Base-by-base conservation (phyloP, 495 filamentous ascomycete genomes). In the Glarea lozoyensis region DNA sequence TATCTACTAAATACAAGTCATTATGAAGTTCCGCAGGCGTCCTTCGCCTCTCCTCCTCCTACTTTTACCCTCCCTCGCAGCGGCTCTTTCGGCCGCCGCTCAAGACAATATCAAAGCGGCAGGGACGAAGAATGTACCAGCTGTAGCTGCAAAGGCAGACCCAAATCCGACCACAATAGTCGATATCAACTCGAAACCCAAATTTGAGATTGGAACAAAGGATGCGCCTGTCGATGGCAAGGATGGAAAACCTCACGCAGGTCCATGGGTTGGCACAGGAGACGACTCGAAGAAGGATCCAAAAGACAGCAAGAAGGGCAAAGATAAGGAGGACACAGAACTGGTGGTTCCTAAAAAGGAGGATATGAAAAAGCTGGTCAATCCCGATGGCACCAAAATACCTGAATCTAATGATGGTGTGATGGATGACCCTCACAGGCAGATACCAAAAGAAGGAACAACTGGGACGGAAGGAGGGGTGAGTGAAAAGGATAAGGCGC, bases 181-280 rank as follows among this genome's bases (percentile, higher is more conserved):
- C 27, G 38, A 60, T 10, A 43, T 60, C n/a, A 61, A 57, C 42
- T 54, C 57, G 43, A 52, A 51, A 43, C 39, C 47, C 11, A 52
- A 53, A 54, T 45, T 47, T 47, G 30, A 49, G 4, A 46, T 69
- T 49, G 86, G 84, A 37, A 88, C 86, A 46, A 87, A 85, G 64
- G 80, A 92, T 68, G 86, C 86, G 49, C 92, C 93, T 1, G 84
- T 97, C 4, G 92, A 98, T 59, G 93, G 92, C 24, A 84, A 87
- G 49, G 92, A 98, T 71, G 92, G 92, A 19, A 89, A 88, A 68
- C 92, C 92, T 23, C 92, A 98, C 59, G 77, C 78, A 18, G 92
- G 92, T 7, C 92, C 93, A 2, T 89, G 84, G 61, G 82, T 92
- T 38, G 81, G 84, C 50, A 78, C 81, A 16, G 77, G 60, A 69